Conservation (phyloP, 2,329 filamentous ascomycete genomes). For the Hawksworthiomyces lignivorus region DNA sequence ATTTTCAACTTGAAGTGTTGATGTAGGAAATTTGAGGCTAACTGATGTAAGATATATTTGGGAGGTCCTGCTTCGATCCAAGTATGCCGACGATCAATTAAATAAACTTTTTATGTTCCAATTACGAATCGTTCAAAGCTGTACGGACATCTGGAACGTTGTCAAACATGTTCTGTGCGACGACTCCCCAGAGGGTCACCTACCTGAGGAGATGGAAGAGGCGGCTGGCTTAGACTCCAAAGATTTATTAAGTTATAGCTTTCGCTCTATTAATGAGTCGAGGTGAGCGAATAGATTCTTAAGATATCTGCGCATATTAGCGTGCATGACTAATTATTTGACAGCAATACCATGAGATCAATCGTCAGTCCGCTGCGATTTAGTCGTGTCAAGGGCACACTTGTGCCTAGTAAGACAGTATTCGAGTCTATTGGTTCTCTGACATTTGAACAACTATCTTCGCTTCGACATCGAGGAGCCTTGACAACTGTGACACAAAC, state of each 20-base stretch:
- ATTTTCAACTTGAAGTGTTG: too few relatives aligned
- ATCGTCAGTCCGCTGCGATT: slow-evolving; percentile 49
- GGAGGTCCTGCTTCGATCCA: slow-evolving; percentile 38
- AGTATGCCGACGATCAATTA: slow-evolving; percentile 30
- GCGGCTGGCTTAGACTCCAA: slow-evolving; percentile 70
- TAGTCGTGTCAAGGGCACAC: slow-evolving; percentile 31
- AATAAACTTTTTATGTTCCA: slow-evolving; percentile 36
- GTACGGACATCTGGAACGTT: slow-evolving; percentile 65
- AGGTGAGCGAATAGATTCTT: slow-evolving; percentile 46
- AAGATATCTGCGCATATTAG: background rate
- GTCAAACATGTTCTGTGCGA: slow-evolving; percentile 78
- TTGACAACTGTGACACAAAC: slow-evolving; percentile 90
- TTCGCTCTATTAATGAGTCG: slow-evolving; percentile 89
- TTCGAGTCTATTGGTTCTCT: slow-evolving; percentile 63
- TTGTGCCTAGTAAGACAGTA: slow-evolving; percentile 43
- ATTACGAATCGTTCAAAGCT: slow-evolving; percentile 48
- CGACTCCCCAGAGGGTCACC: slow-evolving; percentile 86
- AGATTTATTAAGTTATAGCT: slow-evolving; percentile 87
- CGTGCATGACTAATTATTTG: slow-evolving; percentile 9
- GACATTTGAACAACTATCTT: slow-evolving; percentile 75
- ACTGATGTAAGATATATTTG: slow-evolving; percentile 38
- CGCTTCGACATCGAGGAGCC: slow-evolving; percentile 80
- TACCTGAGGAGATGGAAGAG: slow-evolving; percentile 68
- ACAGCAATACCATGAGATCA: slow-evolving; percentile 62
- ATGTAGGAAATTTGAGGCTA: background rate